Evolutionary conservation across 352 stramenopile genomes (phyloP).

Genomic region (Globisporangium recalcitrans): DNA sequence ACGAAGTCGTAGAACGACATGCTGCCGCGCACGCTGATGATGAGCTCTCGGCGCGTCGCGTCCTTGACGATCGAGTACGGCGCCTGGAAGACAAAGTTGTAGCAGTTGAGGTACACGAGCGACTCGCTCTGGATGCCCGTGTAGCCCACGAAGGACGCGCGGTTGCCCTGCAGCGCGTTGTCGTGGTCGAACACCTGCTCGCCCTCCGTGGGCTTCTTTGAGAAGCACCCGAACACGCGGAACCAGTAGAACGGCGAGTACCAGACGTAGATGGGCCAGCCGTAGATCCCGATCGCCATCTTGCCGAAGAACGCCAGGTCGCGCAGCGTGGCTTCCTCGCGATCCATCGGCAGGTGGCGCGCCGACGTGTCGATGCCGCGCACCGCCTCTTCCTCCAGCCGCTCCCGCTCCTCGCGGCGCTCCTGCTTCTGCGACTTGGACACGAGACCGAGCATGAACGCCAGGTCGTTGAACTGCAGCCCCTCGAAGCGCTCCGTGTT

Average conservation of each 20-base stretch:
- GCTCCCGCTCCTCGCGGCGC: constrained; percentile 29
- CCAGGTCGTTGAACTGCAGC: constrained; percentile 65
- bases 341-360: constrained; percentile 28
- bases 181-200: constrained; percentile 57
- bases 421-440: constrained; percentile 52
- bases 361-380: constrained; percentile 19
- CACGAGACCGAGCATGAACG: constrained; percentile 64
- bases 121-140: constrained; percentile 49
- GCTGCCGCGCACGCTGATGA: constrained; percentile 69
- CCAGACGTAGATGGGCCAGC: constrained; percentile 75
- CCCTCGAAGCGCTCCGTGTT: constrained; percentile 59
- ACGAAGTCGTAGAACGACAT: constrained; percentile 80
- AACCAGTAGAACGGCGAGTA: constrained; percentile 72
- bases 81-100: constrained; percentile 73
- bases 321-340: constrained; percentile 40
- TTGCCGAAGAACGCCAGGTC: constrained; percentile 63
- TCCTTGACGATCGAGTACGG: constrained; percentile 77
- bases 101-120: constrained; percentile 76
- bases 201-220: constrained; percentile 26
- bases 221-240: constrained; percentile 56
- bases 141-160: constrained; percentile 65
- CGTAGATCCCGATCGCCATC: constrained; percentile 73
- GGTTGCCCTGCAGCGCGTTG: constrained; percentile 54
- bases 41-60: constrained; percentile 49
- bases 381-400: constrained; percentile 21